Evolutionary conservation across 169 alveolate species (phyloP), one percentile per base, ranked within the genome.

Genomic region (Plasmodium sp.): DNA sequence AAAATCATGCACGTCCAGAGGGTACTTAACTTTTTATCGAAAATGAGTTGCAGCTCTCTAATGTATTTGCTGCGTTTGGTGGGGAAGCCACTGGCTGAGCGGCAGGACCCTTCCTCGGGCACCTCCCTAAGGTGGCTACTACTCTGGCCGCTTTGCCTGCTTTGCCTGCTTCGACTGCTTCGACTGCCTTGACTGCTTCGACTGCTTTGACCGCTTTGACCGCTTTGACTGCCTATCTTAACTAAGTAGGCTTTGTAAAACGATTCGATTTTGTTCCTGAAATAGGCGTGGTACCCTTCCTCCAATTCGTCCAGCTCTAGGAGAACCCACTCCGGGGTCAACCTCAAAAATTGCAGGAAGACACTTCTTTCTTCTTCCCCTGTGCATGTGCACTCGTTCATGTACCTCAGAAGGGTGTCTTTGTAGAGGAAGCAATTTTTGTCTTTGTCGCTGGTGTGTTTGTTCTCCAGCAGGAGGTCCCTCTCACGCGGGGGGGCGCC

Each of bases 1-100:
- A 93, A 93, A 43, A 93, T 58, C 93, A 88, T 93, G 27, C 83
- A 77, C 27, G 16, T 62, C 94, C 94, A 88, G 3, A 83, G 91
- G n/a, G 90, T 81, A 51, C 54, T 80, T 22, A 88, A 45, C 16
- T 73, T 81, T 14, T 72, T 83, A 16, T 92, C 92, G 16, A 92
- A 92, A 34, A 92, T 92, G 27, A 92, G 56, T 80, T 80, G 77
- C 7, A 85, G 79, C 12, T 85, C 93, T 43, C 62, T 12, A 5
- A 85, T 14, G 9, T 75, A 51, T 36, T 85, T 85, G 22, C 62
- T 81, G 56, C 90, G 90, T 27, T 36, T 81, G 0, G 54, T 33
- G 1, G 39, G 54, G 36, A 31, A 39, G 14, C 16, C 39, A 71
- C 48, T 71, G 36, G 43, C 4, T 67, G 33, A 31, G 3, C 77